Evolutionary conservation across 2,329 filamentous ascomycete species (phyloP), one percentile per base, ranked within the genome.

Genomic region (Triangularia setosa): DNA sequence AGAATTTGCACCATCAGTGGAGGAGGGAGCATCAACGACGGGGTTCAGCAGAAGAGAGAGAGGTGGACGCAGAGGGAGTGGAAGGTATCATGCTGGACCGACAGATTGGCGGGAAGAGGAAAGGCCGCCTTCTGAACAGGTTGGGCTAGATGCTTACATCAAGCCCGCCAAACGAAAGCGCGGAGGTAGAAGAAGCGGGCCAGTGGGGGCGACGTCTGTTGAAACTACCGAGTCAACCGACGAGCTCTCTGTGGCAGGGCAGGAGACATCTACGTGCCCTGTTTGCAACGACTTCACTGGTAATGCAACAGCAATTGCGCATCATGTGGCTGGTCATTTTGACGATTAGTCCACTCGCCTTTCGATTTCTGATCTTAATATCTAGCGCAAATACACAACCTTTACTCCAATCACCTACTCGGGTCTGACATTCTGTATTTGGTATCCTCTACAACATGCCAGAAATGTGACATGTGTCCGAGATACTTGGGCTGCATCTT

Each of bases 221-320:
- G 48, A n/a, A 40, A 48, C 1, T 35, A 16, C 25, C 62, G 64
- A n/a, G 60, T 66, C 40, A 56, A 27, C 14, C 18, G 48, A 18
- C 27, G 33, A 33, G 11, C 16, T 44, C 3, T 24, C 57, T 7
- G 21, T 33, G 1, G 60, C 44, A 25, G 8, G n/a, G 1, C 40
- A 48, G 11, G 62, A 69, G 18, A 63, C 60, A 16, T 52, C 66
- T 4, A 80, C 75, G 5, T 92, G 89, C 72, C 89, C 89, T 0
- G 85, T 92, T 1, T 92, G 89, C 72, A 81, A 80, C 2, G 75
- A 72, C 0, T 92, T 91, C 73, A 82, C 88, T 68, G 89, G 89
- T 1, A 89, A 92, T 68, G 88, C 89, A 70, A 77, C 79, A 0
- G 89, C 89, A 8, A 87, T 92, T 9, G 84, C 84, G 9, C 82